A percentile compares a stretch with the other conserved stretches of the same genome.
Conservation (phyloP, 1,139 yeast species). For the Suhomyces ambrosiae region DNA sequence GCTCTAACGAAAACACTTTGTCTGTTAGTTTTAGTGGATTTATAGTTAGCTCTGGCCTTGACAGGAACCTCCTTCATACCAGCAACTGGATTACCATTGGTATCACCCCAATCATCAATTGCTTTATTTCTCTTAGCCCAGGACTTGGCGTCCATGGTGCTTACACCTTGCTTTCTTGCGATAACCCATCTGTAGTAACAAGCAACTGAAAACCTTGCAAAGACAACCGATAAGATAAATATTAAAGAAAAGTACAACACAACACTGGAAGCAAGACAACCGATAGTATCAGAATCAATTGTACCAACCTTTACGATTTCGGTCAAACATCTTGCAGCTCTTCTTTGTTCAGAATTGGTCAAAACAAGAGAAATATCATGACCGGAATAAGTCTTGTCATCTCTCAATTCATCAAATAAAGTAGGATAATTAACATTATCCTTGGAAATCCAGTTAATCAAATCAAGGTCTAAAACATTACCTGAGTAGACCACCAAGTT, state of each 20-base stretch:
- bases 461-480: conserved; percentile 76
- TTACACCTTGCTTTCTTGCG: conserved; percentile 80
- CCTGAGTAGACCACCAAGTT: conserved; percentile 88
- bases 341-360: conserved; percentile 67
- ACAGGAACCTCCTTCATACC: conserved; percentile 55
- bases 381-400: conserved; percentile 62
- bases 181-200: conserved; percentile 87
- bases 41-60: conserved; percentile 53
- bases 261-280: conserved; percentile 90
- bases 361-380: conserved; percentile 79
- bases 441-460: conserved; percentile 70
- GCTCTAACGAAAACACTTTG: conserved; percentile 47
- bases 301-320: conserved; percentile 89
- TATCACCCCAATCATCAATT: conserved; percentile 66
- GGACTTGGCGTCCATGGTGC: conserved; percentile 50
- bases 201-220: conserved; percentile 77
- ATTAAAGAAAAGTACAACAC: conserved; percentile 80
- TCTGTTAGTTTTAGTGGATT: conserved; percentile 42
- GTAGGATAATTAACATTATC: conserved; percentile 74
- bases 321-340: conserved; percentile 78
- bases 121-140: conserved; percentile 55
- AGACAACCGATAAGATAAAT: conserved; percentile 79
- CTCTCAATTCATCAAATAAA: conserved; percentile 63
- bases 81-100: conserved; percentile 36
- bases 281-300: conserved; percentile 86